Evolutionary conservation across 768 basidiomycete species (phyloP).

Genomic region (Suillus spraguei): DNA sequence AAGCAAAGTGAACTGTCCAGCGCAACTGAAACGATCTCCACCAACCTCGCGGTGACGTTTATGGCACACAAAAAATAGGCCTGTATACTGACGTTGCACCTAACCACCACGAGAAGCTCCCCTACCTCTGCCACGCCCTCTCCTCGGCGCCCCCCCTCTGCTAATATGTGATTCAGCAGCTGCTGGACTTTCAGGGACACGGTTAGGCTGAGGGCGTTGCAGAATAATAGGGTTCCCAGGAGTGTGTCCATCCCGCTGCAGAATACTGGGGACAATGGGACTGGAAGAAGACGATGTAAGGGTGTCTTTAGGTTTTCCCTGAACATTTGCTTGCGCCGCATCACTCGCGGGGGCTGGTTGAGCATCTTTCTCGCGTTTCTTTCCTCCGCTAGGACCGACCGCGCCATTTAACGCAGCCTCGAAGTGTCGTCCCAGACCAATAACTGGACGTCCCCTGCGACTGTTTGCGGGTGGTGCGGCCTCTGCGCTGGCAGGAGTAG

Average conservation of each 20-base stretch:
- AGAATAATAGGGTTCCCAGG: constrained; percentile 14
- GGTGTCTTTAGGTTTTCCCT: constrained; percentile 14
- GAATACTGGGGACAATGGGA: constrained; percentile 20
- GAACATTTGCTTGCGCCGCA: background rate
- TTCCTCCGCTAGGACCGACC: constrained; percentile 34
- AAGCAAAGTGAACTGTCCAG: constrained; percentile 5
- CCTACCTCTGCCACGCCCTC: constrained; percentile 36
- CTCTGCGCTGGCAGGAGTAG: constrained; percentile 3
- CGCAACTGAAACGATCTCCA: background rate
- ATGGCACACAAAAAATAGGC: background rate
- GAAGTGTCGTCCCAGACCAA: constrained; percentile 69
- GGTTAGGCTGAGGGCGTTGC: constrained; percentile 18
- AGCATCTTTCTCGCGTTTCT: constrained; percentile 37
- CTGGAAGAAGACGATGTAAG: background rate
- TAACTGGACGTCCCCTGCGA: constrained; percentile 55
- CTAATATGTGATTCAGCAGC: constrained; percentile 18
- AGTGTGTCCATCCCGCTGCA: constrained; percentile 26
- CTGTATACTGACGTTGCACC: background rate
- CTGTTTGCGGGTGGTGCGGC: constrained; percentile 25
- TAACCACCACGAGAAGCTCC: constrained; percentile 34
- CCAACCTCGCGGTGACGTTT: background rate
- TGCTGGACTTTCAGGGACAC: constrained; percentile 13
- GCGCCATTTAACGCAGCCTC: constrained; percentile 72
- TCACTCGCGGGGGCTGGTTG: constrained; percentile 10
- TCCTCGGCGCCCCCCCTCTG: constrained; percentile 24